Conservation (phyloP, 106 monocot genomes). For the Cymbidium sinense region DNA sequence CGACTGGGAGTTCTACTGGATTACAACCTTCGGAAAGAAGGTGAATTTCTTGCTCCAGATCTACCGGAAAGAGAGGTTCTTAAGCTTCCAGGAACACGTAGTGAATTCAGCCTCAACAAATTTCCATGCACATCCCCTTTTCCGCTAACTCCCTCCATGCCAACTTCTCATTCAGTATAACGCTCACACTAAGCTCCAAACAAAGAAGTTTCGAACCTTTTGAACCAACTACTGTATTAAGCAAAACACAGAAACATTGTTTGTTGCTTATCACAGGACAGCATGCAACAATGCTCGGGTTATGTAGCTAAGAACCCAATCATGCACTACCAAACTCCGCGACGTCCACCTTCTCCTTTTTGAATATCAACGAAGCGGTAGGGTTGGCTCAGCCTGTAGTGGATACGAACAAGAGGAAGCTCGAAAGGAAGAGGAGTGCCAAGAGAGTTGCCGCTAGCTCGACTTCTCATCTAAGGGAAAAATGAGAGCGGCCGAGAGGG, state of each 20-base stretch:
- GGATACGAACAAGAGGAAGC: no score
- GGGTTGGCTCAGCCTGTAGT: no score
- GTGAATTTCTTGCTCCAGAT: slow-evolving; percentile 40
- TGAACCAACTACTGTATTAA: neutral
- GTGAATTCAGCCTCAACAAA: slow-evolving; percentile 26
- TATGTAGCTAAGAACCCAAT: neutral
- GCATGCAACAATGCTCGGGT: neutral
- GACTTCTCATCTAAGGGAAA: no score
- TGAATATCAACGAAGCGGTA: no score
- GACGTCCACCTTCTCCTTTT: no score
- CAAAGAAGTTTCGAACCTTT: neutral
- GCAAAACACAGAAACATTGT: neutral
- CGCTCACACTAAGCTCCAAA: neutral
- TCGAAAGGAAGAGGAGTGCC: no score
- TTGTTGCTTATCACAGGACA: neutral
- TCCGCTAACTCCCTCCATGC: slow-evolving; percentile 46
- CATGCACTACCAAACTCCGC: neutral
- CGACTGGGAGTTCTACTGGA: slow-evolving; percentile 45
- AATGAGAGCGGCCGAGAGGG: no score
- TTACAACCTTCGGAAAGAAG: slow-evolving; percentile 37
- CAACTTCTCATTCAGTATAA: slow-evolving; percentile 4
- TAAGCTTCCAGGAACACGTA: slow-evolving; percentile 18
- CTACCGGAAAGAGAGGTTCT: slow-evolving; percentile 6
- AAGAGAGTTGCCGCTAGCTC: no score
- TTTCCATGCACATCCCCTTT: slow-evolving; percentile 34